Conservation (phyloP, 108 stramenopile species). For the Skeletonema tropicum region DNA sequence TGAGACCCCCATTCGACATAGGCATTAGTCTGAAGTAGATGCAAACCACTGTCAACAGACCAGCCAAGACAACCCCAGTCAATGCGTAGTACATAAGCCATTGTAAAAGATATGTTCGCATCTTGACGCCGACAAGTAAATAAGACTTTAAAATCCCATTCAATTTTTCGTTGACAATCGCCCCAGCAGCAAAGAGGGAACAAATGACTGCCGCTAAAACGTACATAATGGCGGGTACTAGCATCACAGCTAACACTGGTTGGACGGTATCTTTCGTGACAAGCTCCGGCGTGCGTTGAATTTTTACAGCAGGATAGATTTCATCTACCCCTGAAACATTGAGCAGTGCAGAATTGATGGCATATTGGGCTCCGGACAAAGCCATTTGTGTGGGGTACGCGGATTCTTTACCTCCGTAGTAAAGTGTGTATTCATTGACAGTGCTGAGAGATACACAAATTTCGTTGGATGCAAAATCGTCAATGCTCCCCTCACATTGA, state of each 20-base stretch:
- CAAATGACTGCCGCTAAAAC: conserved; percentile 19
- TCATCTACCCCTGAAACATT: conserved; percentile 1
- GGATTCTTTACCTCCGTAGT: conserved; percentile 29
- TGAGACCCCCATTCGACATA: conserved; percentile 17
- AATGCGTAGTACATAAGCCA: conserved; percentile 31
- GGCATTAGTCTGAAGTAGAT: conserved; percentile 37
- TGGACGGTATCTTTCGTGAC: background rate
- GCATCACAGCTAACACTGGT: conserved; percentile 8
- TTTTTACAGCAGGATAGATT: background rate
- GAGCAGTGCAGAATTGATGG: conserved; percentile 27
- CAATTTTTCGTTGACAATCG: conserved; percentile 34
- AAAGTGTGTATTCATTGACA: conserved; percentile 20
- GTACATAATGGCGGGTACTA: conserved; percentile 25
- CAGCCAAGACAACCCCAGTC: conserved; percentile 18
- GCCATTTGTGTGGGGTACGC: conserved; percentile 13
- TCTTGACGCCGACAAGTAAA: conserved; percentile 31
- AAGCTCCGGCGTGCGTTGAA: conserved; percentile 7
- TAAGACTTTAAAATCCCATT: conserved; percentile 31
- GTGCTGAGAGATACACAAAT: conserved; percentile 2
- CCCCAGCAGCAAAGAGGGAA: conserved; percentile 27
- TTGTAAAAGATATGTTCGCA: conserved; percentile 36
- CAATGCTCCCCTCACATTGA: background rate
- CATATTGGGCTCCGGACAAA: conserved; percentile 39
- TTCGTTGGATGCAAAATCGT: background rate
- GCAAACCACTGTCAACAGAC: conserved; percentile 32